Evolutionary conservation across 495 filamentous ascomycete species (phyloP).

Genomic region (Hypoxylon subgilvum): DNA sequence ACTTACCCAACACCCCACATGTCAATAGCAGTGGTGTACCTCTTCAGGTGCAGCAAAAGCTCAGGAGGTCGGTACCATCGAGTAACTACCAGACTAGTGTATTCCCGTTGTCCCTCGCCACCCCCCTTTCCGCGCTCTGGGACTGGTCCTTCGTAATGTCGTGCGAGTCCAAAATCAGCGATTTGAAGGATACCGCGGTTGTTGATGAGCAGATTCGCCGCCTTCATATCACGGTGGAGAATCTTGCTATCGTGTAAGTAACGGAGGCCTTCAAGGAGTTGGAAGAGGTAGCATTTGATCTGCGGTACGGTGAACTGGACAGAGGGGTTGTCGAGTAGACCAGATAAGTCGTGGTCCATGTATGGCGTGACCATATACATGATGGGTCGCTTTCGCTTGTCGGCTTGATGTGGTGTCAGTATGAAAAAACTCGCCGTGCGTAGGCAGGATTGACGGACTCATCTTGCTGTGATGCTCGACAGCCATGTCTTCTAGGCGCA

Average conservation of each 20-base stretch:
- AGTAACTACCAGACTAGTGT: conserved; percentile 93
- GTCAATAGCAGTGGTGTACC: conserved; percentile 95
- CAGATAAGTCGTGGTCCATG: conserved; percentile 98
- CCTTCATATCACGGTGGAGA: conserved; percentile 98
- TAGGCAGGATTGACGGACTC: conserved; percentile 50
- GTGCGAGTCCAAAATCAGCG: conserved; percentile 93
- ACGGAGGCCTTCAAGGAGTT: conserved; percentile 84
- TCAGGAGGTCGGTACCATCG: conserved; percentile 97
- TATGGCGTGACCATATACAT: conserved; percentile 99
- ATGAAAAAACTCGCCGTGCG: neutral
- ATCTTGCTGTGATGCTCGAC: conserved; percentile 76
- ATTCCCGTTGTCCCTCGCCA: conserved; percentile 85
- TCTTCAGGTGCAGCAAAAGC: conserved; percentile 80
- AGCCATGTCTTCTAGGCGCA: conserved; percentile 93
- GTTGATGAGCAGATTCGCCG: conserved; percentile 95
- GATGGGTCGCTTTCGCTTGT: conserved; percentile 81
- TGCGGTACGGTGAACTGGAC: conserved; percentile 86
- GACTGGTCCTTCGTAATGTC: conserved; percentile 87
- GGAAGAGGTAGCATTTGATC: conserved; percentile 97
- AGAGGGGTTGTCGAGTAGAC: conserved; percentile 89
- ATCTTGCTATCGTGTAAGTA: conserved; percentile 92
- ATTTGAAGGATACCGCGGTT: conserved; percentile 94
- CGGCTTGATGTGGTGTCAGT: conserved; percentile 50
- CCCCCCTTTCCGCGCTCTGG: conserved; percentile 80
- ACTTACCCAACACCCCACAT: conserved; percentile 95